Base-by-base conservation (phyloP, 495 filamentous ascomycete species). In the Aspergillus nanangensis region DNA sequence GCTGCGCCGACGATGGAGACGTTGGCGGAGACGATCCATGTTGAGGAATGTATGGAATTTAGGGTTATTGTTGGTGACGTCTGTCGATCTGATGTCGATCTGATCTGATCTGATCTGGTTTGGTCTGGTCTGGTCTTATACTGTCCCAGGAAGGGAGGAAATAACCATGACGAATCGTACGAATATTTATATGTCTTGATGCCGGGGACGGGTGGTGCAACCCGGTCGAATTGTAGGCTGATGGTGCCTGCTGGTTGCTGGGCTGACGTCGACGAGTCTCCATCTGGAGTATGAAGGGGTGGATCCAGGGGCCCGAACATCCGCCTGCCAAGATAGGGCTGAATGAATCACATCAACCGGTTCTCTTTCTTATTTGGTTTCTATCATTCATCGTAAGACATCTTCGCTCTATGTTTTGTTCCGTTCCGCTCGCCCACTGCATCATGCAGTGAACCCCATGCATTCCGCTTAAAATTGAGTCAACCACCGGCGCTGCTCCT, bases 401-500 rank as follows among this genome's bases (percentile, higher is more conserved):
- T 36, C 33, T 36, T 15, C 5, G 33, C 33, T 36, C n/a, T n/a
- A n/a, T n/a, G n/a, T n/a, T n/a, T n/a, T n/a, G n/a, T n/a, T n/a
- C n/a, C n/a, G n/a, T n/a, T n/a, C n/a, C n/a, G n/a, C n/a, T n/a
- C n/a, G n/a, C n/a, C n/a, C n/a, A n/a, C n/a, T n/a, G n/a, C n/a
- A n/a, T n/a, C n/a, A n/a, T n/a, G n/a, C n/a, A n/a, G n/a, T n/a
- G 25, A 29, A 5, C 11, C 25, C 7, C 25, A 29, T 21, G 20
- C 22, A 9, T 13, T 13, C n/a, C 37, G 35, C 2, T 41, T 50
- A 52, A 55, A 73, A 71, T n/a, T 36, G 55, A 19, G 49, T 52
- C 64, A 74, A 48, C 69, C 71, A 74, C 45, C 32, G 44, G 44
- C 63, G 56, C 47, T 65, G 55, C 40, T 50, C 53, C 43, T 46